Percentiles rank a stretch among this genome's conserved stretches.
Evolutionary conservation across 2,329 filamentous ascomycete genomes (phyloP).

Genomic region (Pseudogymnoascus sp.): DNA sequence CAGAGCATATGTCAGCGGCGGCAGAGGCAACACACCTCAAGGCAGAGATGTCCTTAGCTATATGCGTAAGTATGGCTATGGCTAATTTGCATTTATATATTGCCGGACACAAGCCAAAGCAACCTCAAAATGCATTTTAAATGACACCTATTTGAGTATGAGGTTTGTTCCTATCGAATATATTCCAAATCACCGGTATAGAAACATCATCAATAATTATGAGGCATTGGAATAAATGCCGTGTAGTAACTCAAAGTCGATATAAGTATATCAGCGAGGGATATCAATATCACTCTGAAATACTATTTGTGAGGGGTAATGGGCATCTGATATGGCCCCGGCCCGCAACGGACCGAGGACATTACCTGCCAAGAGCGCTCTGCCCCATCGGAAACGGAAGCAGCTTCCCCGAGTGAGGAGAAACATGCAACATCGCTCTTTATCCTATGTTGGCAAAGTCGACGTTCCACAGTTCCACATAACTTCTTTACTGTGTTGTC

Average conservation of each 20-base stretch:
- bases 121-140: neutral
- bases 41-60: neutral
- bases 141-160: neutral
- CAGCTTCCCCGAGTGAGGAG: neutral
- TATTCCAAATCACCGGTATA: too few relatives aligned
- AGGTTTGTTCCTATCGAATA: neutral
- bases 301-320: neutral
- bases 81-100: neutral
- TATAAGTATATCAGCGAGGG: neutral
- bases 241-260: neutral
- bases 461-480: neutral
- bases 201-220: too few relatives aligned
- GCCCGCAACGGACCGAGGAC: neutral
- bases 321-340: neutral
- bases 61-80: neutral
- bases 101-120: neutral
- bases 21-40: neutral
- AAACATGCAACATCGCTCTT: neutral
- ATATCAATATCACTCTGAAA: neutral
- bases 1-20: neutral
- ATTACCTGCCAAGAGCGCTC: neutral
- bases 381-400: neutral
- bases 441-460: neutral
- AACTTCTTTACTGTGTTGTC: neutral
- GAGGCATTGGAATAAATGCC: neutral